Conservation (phyloP, 306 rosid species). For the Betula pendula region DNA sequence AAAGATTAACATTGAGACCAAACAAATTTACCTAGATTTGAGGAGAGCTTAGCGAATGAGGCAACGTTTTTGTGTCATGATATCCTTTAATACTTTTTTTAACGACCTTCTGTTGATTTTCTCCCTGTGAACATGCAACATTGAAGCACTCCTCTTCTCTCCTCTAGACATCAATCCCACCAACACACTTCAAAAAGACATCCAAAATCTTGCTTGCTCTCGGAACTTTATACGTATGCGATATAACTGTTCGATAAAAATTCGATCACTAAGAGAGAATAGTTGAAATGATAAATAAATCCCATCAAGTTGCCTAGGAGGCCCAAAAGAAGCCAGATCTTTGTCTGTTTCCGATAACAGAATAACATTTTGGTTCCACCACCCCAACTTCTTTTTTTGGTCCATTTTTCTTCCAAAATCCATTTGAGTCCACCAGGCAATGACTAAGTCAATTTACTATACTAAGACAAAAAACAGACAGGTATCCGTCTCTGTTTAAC, state of each 20-base stretch:
- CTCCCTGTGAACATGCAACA: slow-evolving; percentile 57
- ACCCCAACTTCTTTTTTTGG: slow-evolving; percentile 32
- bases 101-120: slow-evolving; percentile 42
- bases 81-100: slow-evolving; percentile 59
- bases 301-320: not conserved
- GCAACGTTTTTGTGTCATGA: slow-evolving; percentile 54
- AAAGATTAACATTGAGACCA: not conserved
- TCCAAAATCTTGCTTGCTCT: slow-evolving; percentile 29
- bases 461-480: slow-evolving; percentile 25
- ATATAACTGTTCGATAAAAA: too few species aligned
- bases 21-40: slow-evolving; percentile 55
- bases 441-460: slow-evolving; percentile 53
- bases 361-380: slow-evolving; percentile 18
- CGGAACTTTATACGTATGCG: not conserved
- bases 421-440: slow-evolving; percentile 40
- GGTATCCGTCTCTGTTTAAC: slow-evolving; percentile 25
- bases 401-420: slow-evolving; percentile 33
- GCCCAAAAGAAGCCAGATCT: slow-evolving; percentile 43
- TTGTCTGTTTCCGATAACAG: slow-evolving; percentile 39
- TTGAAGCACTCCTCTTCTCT: slow-evolving; percentile 67
- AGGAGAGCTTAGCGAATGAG: slow-evolving; percentile 63
- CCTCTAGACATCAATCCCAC: slow-evolving; percentile 25
- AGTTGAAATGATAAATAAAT: not conserved
- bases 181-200: slow-evolving; percentile 30
- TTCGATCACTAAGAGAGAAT: not conserved